Evolutionary conservation across 352 stramenopile genomes (phyloP).

Genomic region (Hyaloperonospora arabidopsidis): DNA sequence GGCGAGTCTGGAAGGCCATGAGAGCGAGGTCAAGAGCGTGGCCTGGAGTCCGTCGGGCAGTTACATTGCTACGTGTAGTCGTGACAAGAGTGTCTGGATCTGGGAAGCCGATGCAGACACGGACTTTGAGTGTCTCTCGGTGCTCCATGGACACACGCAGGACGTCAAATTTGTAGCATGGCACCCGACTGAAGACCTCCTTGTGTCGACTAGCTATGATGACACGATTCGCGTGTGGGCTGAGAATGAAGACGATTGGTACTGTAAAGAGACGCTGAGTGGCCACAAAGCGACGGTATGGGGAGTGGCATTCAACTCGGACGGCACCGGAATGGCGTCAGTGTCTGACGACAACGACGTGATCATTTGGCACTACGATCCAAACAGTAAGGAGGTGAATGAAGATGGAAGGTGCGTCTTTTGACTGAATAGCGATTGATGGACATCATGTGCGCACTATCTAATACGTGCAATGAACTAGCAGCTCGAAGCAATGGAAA

Average conservation of each 20-base stretch:
- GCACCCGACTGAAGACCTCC: constrained; percentile 80
- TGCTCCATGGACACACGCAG: constrained; percentile 93
- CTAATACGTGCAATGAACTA: constrained; percentile 2
- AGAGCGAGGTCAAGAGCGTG: constrained; percentile 97
- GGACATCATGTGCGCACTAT: not conserved
- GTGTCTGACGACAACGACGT: constrained; percentile 89
- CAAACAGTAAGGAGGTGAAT: constrained; percentile 40
- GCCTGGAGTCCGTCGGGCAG: constrained; percentile 90
- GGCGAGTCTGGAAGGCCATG: constrained; percentile 95
- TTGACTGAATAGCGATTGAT: not conserved
- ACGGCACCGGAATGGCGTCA: constrained; percentile 76
- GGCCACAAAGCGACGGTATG: constrained; percentile 93
- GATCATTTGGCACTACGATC: constrained; percentile 88
- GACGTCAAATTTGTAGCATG: constrained; percentile 96
- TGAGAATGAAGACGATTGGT: constrained; percentile 96
- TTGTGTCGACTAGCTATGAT: constrained; percentile 92
- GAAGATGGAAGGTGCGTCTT: constrained; percentile 36
- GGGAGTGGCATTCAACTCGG: constrained; percentile 77
- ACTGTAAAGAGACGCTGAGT: constrained; percentile 88
- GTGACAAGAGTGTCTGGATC: constrained; percentile 99
- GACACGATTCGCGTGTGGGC: constrained; percentile 94
- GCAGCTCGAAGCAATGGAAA: constrained; percentile 71
- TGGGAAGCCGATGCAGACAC: constrained; percentile 92
- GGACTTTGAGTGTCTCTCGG: constrained; percentile 96
- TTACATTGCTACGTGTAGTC: constrained; percentile 94